Base-by-base conservation (phyloP, 208 protist species). In the Polymyxa betae region DNA sequence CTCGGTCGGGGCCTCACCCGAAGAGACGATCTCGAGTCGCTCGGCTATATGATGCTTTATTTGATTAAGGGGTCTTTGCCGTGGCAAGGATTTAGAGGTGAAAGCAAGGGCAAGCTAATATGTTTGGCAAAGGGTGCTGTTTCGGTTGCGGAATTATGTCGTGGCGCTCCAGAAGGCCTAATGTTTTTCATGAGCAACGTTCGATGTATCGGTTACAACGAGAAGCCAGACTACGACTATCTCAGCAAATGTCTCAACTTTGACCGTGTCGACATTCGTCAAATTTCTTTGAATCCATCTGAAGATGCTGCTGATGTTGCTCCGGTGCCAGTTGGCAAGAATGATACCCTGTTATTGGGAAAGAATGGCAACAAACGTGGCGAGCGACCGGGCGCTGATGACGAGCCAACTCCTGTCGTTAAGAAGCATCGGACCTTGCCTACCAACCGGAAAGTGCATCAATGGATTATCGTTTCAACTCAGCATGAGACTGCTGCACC, bases 41-140 rank as follows among this genome's bases (percentile, higher is more conserved):
- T 99, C 38, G 98, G 97, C 54, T 98, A 99, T 94, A 97, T 99
- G 46, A 93, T 99, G 29, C 96, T 99, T 92, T 99, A 99, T 94
- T 99, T 99, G 91, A 92, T 98, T 44, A 95, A 97, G 45, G 98
- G 99, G 32, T 96, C 94, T 44, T 94, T 99, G 72, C 98, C 98
- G 54, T 99, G 98, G 98, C 98, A 99, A 94, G 97, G 97, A 0
- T 93, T 99, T 1, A 96, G 96, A 5, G 98, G 99, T 93, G 95
- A 98, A 93, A 97, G 99, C 89, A 99, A 99, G 92, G 99, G 99
- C 93, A 96, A 98, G 64, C 97, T 96, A 89, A 99, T 99, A 92
- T 95, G 94, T 45, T 97, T 99, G 92, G 96, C 96, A 78, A 99
- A 99, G 95, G 96, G 97, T 92, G 93, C 93, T 38, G 98, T 96